Evolutionary conservation across 805 yeast genomes (phyloP).

Genomic region (Candida suzukii): DNA sequence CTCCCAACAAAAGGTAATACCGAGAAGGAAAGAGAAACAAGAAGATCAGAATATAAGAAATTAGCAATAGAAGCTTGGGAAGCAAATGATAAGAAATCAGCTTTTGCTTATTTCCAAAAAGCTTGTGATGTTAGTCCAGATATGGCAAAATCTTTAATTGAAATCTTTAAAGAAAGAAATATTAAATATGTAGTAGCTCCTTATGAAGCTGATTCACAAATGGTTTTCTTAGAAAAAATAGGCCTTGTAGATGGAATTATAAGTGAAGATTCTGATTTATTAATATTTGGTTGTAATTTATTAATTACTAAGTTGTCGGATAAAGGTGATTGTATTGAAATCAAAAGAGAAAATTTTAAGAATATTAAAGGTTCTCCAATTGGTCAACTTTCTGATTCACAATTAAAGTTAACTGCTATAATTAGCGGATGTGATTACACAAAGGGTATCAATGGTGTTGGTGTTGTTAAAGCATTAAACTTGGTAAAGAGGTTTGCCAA

Average conservation of each 20-base stretch:
- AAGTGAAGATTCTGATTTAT: conserved; percentile 90
- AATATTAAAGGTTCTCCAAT: conserved; percentile 30
- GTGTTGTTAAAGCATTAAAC: conserved; percentile 67
- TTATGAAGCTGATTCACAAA: conserved; percentile 95
- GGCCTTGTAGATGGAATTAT: conserved; percentile 80
- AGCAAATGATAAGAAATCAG: conserved; percentile 50
- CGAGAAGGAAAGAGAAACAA: conserved; percentile 53
- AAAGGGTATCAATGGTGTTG: conserved; percentile 75
- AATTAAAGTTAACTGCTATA: conserved; percentile 72
- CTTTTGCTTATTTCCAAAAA: conserved; percentile 64
- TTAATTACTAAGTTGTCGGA: conserved; percentile 80
- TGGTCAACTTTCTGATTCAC: conserved; percentile 42
- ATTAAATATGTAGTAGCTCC: conserved; percentile 89
- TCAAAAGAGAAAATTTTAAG: conserved; percentile 48
- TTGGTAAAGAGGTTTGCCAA: conserved; percentile 44
- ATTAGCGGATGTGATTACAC: conserved; percentile 97
- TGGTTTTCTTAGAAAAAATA: conserved; percentile 76
- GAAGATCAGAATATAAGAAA: conserved; percentile 49
- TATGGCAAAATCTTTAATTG: conserved; percentile 85
- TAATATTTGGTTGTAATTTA: conserved; percentile 76
- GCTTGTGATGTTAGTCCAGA: conserved; percentile 83
- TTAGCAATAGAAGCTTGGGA: conserved; percentile 46
- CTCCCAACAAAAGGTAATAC: conserved; percentile 74
- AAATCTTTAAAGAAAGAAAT: conserved; percentile 47
- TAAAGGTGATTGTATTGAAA: conserved; percentile 59